Base-by-base conservation (phyloP, 2,329 filamentous ascomycete genomes). In the Hypoxylon sp. region DNA sequence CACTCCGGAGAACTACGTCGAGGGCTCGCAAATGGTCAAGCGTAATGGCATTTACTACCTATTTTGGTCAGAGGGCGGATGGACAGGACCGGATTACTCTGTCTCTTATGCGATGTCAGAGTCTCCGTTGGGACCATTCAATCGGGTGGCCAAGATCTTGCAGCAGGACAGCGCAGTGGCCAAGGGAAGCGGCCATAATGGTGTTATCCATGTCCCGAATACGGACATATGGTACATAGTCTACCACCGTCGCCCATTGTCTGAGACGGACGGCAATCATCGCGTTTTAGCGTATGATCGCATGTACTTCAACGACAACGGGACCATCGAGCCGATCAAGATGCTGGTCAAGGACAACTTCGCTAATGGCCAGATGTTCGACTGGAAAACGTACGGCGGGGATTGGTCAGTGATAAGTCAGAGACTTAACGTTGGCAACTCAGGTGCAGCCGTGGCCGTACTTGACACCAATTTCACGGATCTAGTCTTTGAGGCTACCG, bases 221-320 rank as follows among this genome's bases (percentile, higher is more conserved):
- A 77, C 78, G 2, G 78, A 82, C 17, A 79, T 82, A 14, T 83
- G 81, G 73, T 84, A 84, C 60, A 83, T 84, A 30, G 78, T 82
- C 13, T 84, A 84, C 61, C 84, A 85, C 71, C 83, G 84, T 1
- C 80, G 82, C 0, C 81, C 80, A 6, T 78, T 84, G 2, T 80
- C 81, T 65, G 82, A 85, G 51, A 80, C 78, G 0, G 79, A 81
- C 60, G 80, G 80, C 35, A 83, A 86, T 66, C 82, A 85, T 72
- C 82, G 84, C 2, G 84, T 82, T 14, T 74, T 83, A 2, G 83
- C 82, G 35, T 85, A 85, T 57, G 84, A 86, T 72, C 80, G 82
- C 14, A 82, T 86, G 79, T 78, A 81, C 67, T 85, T 86, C 68
- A 79, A 82, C 64, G 77, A 78, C 0, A 75, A 82, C 33, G 83